phyloP scores from a whole-genome alignment of 2,329 filamentous ascomycete species.

The Pseudogymnoascus sp. region DNA sequence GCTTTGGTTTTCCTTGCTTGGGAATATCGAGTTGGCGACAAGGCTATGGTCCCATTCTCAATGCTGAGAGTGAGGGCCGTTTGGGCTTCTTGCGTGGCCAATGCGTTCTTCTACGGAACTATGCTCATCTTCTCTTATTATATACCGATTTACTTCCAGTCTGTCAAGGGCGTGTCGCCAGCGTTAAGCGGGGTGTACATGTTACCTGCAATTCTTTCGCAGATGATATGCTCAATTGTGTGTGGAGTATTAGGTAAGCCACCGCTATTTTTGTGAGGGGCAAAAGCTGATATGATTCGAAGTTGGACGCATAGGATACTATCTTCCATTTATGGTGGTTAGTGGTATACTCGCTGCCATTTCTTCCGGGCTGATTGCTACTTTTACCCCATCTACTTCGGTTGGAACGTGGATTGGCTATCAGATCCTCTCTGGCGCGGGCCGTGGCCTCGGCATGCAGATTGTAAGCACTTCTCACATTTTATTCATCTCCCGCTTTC shows the following conservation, averaged over 20 bases:
- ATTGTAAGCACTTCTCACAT: constrained; percentile 16
- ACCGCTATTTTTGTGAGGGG: constrained; percentile 13
- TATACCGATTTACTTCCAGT: constrained; percentile 28
- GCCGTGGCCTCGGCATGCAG: constrained; percentile 18
- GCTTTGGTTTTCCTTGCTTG: constrained; percentile 21
- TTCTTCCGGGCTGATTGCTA: constrained; percentile 28
- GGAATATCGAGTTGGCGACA: constrained; percentile 23
- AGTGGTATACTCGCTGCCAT: constrained; percentile 25
- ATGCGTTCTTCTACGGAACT: constrained; percentile 9
- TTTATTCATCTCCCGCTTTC: constrained; percentile 13
- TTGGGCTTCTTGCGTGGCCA: constrained; percentile 12
- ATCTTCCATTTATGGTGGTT: constrained; percentile 26
- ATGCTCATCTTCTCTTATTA: constrained; percentile 18
- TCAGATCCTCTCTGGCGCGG: constrained; percentile 22
- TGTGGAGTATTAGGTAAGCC: constrained; percentile 18
- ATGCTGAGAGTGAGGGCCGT: constrained; percentile 20
- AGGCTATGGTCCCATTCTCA: constrained; percentile 23
- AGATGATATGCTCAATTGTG: constrained; percentile 15
- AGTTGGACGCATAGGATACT: constrained; percentile 28
- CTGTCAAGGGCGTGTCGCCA: constrained; percentile 20
- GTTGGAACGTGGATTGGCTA: constrained; percentile 21
- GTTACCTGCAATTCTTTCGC: constrained; percentile 18
- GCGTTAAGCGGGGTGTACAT: constrained; percentile 21
- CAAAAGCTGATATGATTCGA: constrained; percentile 12
- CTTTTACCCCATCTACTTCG: constrained; percentile 18